Percentiles rank a stretch among this genome's conserved stretches.
Conservation (phyloP, 2,329 filamentous ascomycete genomes). For the Neofusicoccum laricinum region DNA sequence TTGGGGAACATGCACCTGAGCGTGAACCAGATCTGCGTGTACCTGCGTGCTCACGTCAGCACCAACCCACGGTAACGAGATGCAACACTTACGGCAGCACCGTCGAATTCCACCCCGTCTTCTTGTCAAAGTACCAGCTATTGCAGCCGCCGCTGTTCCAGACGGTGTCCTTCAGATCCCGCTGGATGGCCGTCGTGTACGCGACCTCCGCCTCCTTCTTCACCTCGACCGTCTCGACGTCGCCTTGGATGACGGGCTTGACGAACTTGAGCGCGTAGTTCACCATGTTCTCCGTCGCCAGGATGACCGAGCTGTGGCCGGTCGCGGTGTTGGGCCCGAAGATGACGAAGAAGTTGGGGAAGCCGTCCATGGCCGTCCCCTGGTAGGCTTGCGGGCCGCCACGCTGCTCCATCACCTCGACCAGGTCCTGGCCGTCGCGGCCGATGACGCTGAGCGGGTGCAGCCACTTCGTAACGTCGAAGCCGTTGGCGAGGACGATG, state of each 20-base stretch:
- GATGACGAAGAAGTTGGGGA: slow-evolving; percentile 65
- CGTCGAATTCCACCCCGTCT: slow-evolving; percentile 49
- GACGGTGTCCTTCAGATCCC: slow-evolving; percentile 44
- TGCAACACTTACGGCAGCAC: slow-evolving; percentile 29
- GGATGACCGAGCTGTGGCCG: slow-evolving; percentile 59
- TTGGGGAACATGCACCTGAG: slow-evolving; percentile 51
- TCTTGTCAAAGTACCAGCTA: slow-evolving; percentile 50
- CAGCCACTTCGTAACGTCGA: slow-evolving; percentile 55
- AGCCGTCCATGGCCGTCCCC: slow-evolving; percentile 55
- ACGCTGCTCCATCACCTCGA: slow-evolving; percentile 56
- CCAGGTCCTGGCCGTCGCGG: slow-evolving; percentile 47
- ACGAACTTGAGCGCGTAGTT: slow-evolving; percentile 60
- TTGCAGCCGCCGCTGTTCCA: slow-evolving; percentile 47
- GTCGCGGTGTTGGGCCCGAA: slow-evolving; percentile 63
- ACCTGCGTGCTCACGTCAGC: slow-evolving; percentile 32
- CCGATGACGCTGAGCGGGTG: slow-evolving; percentile 55
- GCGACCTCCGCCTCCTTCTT: slow-evolving; percentile 47
- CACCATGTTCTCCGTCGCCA: slow-evolving; percentile 60
- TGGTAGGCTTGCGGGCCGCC: slow-evolving; percentile 64
- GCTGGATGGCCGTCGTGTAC: slow-evolving; percentile 49
- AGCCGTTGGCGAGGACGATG: slow-evolving; percentile 62
- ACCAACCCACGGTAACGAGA: neutral
- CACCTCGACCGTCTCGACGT: slow-evolving; percentile 46
- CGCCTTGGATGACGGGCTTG: slow-evolving; percentile 49
- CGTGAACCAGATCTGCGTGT: slow-evolving; percentile 51